Base-by-base conservation (phyloP, 139 green algal species). In the Chlamydomonas sp. region DNA sequence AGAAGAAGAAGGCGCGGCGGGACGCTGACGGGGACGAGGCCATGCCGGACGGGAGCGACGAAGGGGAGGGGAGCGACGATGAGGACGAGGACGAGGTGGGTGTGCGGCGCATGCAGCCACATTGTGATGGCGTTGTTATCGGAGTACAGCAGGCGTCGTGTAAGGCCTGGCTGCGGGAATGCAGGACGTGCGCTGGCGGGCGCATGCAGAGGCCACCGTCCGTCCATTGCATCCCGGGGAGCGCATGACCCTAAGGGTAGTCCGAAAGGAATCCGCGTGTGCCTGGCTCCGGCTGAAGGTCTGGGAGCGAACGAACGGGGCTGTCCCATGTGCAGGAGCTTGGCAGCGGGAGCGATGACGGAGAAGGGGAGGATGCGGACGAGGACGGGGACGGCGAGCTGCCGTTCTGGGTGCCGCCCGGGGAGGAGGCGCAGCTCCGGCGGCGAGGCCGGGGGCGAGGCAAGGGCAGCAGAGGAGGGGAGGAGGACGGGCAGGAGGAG, bases 21-120 rank as follows among this genome's bases (percentile, higher is more conserved):
- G 66, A 63, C 31, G 80, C 18, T 0, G 81, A 86, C 14, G 81
- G 31, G 18, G 82, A 87, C 62, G 71, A 73, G 20, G 82, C 79
- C 61, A 87, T 87, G 82, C 64, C 8, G 8, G 64, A 14, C n/a
- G 20, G 78, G 14, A 77, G 64, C 64, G 79, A 63, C 2, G 63
- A 59, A 12, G 69, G 18, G 18, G 14, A 14, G 7, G 78, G 57
- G 8, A 76, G 64, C 66, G 80, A 78, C 49, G 83, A 63, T 3
- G 71, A 49, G 31, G 31, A 49, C 31, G 31, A 49, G 31, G 31
- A 49, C 31, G 31, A 49, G 31, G 31, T 49, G 31, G 31, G 31
- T 49, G 31, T 49, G 31, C 31, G 31, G 31, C 31, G 31, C 31
- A 49, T 49, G 31, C 31, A 49, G 31, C 31, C 31, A 49, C n/a